A percentile compares a stretch with the other conserved stretches of the same genome.
Evolutionary conservation across 1,139 yeast species (phyloP).

Genomic region (Zhuliangozyma blackwelliae): DNA sequence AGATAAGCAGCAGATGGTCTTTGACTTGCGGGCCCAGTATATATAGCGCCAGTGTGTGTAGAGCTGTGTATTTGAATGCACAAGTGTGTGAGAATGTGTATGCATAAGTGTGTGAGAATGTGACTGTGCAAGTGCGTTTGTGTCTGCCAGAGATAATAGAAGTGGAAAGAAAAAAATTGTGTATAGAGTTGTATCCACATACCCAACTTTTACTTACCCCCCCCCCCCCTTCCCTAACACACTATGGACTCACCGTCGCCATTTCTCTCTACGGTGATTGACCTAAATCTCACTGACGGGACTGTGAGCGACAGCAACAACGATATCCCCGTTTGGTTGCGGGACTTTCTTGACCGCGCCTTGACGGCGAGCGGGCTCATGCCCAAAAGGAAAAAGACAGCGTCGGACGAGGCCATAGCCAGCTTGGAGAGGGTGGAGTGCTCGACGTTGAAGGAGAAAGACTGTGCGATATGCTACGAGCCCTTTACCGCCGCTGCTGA

Average conservation of each 20-base stretch:
- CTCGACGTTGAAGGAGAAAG: conserved; percentile 16
- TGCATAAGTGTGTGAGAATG: too few relatives aligned
- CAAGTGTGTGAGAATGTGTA: too few relatives aligned
- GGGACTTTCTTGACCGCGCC: conserved; percentile 37
- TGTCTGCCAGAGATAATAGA: too few relatives aligned
- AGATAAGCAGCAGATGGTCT: conserved; percentile 61
- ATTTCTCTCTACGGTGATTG: conserved; percentile 13
- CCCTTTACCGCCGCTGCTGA: conserved; percentile 17
- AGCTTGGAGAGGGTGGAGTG: conserved; percentile 26
- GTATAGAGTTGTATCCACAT: too few relatives aligned
- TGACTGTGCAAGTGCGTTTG: too few relatives aligned
- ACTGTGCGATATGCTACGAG: conserved; percentile 47
- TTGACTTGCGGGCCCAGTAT: conserved; percentile 54
- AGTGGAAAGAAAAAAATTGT: too few relatives aligned
- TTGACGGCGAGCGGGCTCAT: conserved; percentile 26
- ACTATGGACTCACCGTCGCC: conserved; percentile 15
- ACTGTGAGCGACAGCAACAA: conserved; percentile 3
- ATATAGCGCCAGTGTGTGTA: too few relatives aligned
- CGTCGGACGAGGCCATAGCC: conserved; percentile 40
- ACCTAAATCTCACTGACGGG: conserved; percentile 24
- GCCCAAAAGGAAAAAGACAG: conserved; percentile 18
- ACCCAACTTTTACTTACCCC: too few relatives aligned
- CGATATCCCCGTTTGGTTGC: conserved; percentile 35
- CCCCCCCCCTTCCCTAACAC: too few relatives aligned
- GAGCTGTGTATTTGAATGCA: too few relatives aligned